Evolutionary conservation across 2,329 filamentous ascomycete species (phyloP), one percentile per base, ranked within the genome.

Genomic region (Albifimbria verrucaria): DNA sequence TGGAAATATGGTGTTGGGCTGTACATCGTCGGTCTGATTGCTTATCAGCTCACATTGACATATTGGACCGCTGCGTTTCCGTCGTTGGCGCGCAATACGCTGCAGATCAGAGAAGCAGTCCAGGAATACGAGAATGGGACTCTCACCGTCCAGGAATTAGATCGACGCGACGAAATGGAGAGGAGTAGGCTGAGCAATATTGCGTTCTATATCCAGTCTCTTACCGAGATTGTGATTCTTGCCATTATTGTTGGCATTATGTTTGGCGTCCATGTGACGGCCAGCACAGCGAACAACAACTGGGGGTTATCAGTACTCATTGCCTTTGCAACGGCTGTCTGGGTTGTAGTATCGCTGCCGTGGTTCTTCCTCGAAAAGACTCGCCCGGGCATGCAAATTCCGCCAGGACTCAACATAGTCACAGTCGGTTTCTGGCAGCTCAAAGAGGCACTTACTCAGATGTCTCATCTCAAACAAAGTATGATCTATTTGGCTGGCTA

Each of bases 281-380:
- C 75, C 4, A 82, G 79, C 59, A 66, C 72, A 6, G 77, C 71
- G 4, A 82, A 83, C 61, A 89, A 89, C 64, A 87, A 86, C 57
- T 86, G 82, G 80, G 86, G 84, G 0, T 64, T 87, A 3, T 83
- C 78, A 6, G 84, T 88, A 0, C 73, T 87, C 11, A 83, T 88
- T 50, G 83, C 85, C 0, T 87, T 87, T 59, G 81, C 78, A 1
- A 84, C 81, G 0, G 85, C 80, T 2, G 77, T 84, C 47, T 88
- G 85, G 86, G 65, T 88, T 7, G 67, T 83, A 0, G 73, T 87
- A 22, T 82, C 84, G 0, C 67, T 88, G 4, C 85, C 86, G 0
- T 89, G 86, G 86, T 88, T 89, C 60, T 50, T 85, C 3, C 59
- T 85, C 4, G 86, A 89, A 61, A 87, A 87, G 69, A 73, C 76